Conservation (phyloP, 177 flowering plant species). For the Vitis hybrid region DNA sequence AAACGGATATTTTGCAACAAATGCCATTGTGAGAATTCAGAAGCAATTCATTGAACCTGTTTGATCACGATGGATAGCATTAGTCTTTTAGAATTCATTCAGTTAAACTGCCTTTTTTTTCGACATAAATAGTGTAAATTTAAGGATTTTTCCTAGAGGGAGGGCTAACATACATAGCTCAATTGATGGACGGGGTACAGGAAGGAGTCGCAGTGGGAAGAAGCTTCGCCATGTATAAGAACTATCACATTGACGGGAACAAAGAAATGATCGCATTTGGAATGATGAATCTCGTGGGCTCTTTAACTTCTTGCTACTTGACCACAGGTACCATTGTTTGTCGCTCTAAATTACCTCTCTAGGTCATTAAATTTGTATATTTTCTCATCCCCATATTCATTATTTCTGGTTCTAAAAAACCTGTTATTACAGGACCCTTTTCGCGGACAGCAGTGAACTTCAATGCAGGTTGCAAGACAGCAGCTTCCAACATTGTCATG, state of each 20-base stretch:
- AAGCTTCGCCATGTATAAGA: slow-evolving; percentile 53
- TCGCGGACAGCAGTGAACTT: slow-evolving; percentile 74
- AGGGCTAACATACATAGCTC: too few relatives aligned
- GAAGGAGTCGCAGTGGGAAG: slow-evolving; percentile 66
- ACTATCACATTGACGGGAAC: slow-evolving; percentile 60
- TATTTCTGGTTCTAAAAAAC: not conserved
- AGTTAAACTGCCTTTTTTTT: too few relatives aligned
- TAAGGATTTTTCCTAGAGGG: too few relatives aligned
- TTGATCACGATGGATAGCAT: too few relatives aligned
- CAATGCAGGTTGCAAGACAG: slow-evolving; percentile 76
- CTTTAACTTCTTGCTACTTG: slow-evolving; percentile 56
- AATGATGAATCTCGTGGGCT: slow-evolving; percentile 55
- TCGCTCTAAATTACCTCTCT: not conserved
- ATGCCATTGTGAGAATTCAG: too few relatives aligned
- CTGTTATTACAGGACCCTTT: slow-evolving; percentile 57
- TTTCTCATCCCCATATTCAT: not conserved
- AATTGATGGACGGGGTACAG: slow-evolving; percentile 16
- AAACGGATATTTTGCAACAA: too few relatives aligned
- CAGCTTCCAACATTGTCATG: slow-evolving; percentile 76
- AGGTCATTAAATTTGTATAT: not conserved
- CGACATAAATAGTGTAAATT: too few relatives aligned
- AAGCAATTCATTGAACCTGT: too few relatives aligned
- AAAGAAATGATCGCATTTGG: slow-evolving; percentile 63
- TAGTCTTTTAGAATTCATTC: too few relatives aligned
- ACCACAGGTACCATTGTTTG: slow-evolving; percentile 31